Percentiles rank a stretch among this genome's conserved stretches.
These are phyloP conservation scores for Nothopassalora personata DNA, from an alignment of 2,329 filamentous ascomycete genomes.

Conservation along the genomic window DNA sequence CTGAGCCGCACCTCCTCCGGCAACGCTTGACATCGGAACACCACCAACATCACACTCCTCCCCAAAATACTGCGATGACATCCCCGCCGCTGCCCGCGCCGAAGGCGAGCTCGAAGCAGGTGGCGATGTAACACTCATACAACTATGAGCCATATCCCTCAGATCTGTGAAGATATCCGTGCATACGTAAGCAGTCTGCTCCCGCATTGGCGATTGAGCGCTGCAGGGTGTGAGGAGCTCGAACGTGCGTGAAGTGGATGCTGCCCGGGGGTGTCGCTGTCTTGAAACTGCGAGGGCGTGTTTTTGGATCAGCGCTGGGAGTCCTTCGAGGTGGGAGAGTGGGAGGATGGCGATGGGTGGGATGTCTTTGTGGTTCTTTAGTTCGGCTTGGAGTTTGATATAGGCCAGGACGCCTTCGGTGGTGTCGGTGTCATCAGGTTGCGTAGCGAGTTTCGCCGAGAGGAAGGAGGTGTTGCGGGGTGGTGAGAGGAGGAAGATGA, in stretches of 20 bases:
- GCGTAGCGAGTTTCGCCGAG: conserved; percentile 9
- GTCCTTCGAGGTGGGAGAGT: conserved; percentile 16
- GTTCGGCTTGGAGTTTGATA: conserved; percentile 24
- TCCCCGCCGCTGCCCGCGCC: background rate
- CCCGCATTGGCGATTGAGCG: conserved; percentile 18
- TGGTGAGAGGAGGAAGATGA: conserved; percentile 29
- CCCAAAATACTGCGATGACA: background rate
- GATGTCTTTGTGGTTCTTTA: conserved; percentile 18
- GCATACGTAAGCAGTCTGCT: conserved; percentile 21
- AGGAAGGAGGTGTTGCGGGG: conserved; percentile 13
- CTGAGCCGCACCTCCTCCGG: conserved; percentile 21
- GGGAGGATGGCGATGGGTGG: conserved; percentile 26
- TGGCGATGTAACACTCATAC: conserved; percentile 1
- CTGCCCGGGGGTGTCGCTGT: background rate
- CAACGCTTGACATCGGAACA: conserved; percentile 2
- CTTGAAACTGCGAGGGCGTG: background rate
- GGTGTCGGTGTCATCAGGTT: background rate
- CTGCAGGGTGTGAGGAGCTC: conserved; percentile 27
- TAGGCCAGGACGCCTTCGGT: conserved; percentile 22
- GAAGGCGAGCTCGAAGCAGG: conserved; percentile 14
- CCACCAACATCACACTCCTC: background rate
- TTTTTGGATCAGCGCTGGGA: conserved; percentile 23
- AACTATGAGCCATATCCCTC: conserved; percentile 19
- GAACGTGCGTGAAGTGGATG: conserved; percentile 1
- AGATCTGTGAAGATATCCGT: conserved; percentile 26